Base-by-base conservation (phyloP, 805 yeast species). In the Candida xyloterini region DNA sequence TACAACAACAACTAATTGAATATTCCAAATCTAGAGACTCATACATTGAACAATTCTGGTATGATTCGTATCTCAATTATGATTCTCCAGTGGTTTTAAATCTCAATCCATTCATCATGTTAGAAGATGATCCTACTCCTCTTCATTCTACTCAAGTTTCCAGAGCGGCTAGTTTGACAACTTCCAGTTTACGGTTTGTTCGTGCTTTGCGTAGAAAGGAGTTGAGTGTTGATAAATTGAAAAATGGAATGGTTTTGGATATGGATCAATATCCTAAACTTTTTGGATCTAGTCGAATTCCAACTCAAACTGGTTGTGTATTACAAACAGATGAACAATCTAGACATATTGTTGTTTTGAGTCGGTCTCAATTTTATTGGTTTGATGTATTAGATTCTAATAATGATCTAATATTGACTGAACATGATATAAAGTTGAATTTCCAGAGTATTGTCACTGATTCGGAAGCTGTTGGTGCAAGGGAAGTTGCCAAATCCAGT, bases 11-110 rank as follows among this genome's bases (percentile, higher is more conserved):
- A 50, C 70, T 89, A 37, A 67, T 80, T 13, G 73, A 72, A 35
- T 86, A 83, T 55, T 65, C 83, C 5, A 70, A 74, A 35, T 66
- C 80, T 11, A 67, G 87, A 46, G 79, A 84, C 35, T 82, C 95
- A 2, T 89, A 84, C 60, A 89, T 89, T 47, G 96, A 89, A 63
- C 95, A 89, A 61, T 89, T 89, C 60, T 89, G 96, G 96, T 89
- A 78, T 62, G 96, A 89, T 58, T 79, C 95, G 1, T 89, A 89
- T 60, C 70, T 89, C 50, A 81, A 81, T 60, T 86, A 84, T 60
- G 96, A 89, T 60, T 81, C 86, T 9, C 89, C 93, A 0, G 95
- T 89, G 27, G 97, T 89, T n/a, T 71, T 89, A 46, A 89, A 89
- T 62, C 74, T 89, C 52, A 89, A 89, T 55, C 97, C 97, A 0